Base-by-base conservation (phyloP, 371 early-diverging fungal genomes). In the Batkoa obscura region DNA sequence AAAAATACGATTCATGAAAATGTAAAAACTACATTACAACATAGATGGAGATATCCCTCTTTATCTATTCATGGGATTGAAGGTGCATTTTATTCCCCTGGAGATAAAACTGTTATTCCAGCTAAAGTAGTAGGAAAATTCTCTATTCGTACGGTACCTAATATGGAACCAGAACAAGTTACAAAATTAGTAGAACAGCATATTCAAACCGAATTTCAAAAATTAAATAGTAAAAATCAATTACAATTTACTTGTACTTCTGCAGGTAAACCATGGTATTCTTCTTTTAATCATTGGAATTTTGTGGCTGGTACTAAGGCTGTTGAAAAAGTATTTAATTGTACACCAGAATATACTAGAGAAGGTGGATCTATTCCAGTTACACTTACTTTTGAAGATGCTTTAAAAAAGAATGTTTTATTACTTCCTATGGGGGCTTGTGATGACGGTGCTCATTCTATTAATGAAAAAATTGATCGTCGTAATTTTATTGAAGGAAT, bases 281-380 rank as follows among this genome's bases (percentile, higher is more conserved):
- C 90, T 46, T 88, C 85, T 63, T 82, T 88, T 52, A 72, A 90
- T 60, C 87, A 88, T 69, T 84, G 84, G 65, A 92, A 86, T 81
- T 95, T 84, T 73, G 83, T 86, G 39, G 93, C 95, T 34, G 95
- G 82, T 39, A 72, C 83, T 42, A 78, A 77, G 55, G 97, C 97
- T 58, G 83, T 87, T 50, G 84, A 94, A 72, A 78, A 72, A 51
- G 90, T 94, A 23, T 93, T 81, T 67, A 75, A 79, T 50, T 81
- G 83, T 61, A 83, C 77, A 69, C 97, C 97, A 57, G 97, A 96
- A 62, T 73, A 86, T 64, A 96, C 95, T 30, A 84, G 97, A 64
- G 97, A 96, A 76, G 97, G 94, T 59, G 92, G 95, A 6, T 88
- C 88, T 41, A 96, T 96, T 62, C 97, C 97, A n/a, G 92, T 96